These are phyloP conservation scores for Dryas alaskensis DNA, from an alignment of 306 rosid genomes.

Conservation along the genomic window DNA sequence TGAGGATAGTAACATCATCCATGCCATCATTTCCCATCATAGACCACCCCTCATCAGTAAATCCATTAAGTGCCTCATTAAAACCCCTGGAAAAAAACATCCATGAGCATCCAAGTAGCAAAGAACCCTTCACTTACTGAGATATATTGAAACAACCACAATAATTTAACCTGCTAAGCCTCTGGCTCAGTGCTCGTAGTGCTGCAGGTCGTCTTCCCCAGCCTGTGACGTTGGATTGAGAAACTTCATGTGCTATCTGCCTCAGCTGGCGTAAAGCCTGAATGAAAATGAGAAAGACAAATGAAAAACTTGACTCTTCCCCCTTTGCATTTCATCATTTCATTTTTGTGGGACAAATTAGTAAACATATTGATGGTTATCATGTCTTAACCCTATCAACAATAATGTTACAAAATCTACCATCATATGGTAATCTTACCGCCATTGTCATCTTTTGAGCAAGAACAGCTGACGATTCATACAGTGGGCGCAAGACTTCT, in stretches of 20 bases:
- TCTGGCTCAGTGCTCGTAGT: conserved; percentile 79
- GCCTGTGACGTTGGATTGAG: conserved; percentile 83
- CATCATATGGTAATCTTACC: conserved; percentile 42
- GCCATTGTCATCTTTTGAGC: conserved; percentile 98
- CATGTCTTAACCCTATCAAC: background rate
- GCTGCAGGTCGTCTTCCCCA: conserved; percentile 99
- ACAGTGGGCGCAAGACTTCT: conserved; percentile 88
- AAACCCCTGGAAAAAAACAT: conserved; percentile 67
- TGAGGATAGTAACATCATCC: conserved; percentile 86
- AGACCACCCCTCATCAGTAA: conserved; percentile 97
- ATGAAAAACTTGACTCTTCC: background rate
- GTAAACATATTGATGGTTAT: background rate
- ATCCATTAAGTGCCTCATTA: conserved; percentile 94
- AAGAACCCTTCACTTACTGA: background rate
- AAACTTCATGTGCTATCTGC: conserved; percentile 91
- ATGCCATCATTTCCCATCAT: conserved; percentile 88
- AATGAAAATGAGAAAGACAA: conserved; percentile 8
- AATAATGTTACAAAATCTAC: background rate
- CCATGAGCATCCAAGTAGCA: conserved; percentile 27
- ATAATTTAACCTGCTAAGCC: conserved; percentile 74
- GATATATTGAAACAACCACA: conserved; percentile 8
- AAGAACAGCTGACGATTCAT: conserved; percentile 82
- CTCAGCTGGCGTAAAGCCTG: conserved; percentile 91
- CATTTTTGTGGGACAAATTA: background rate
- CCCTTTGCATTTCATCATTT: background rate